Evolutionary conservation across 164 flowering plant species (phyloP), one percentile per base, ranked within the genome.

Genomic region (Magnolia kwangsiensis): DNA sequence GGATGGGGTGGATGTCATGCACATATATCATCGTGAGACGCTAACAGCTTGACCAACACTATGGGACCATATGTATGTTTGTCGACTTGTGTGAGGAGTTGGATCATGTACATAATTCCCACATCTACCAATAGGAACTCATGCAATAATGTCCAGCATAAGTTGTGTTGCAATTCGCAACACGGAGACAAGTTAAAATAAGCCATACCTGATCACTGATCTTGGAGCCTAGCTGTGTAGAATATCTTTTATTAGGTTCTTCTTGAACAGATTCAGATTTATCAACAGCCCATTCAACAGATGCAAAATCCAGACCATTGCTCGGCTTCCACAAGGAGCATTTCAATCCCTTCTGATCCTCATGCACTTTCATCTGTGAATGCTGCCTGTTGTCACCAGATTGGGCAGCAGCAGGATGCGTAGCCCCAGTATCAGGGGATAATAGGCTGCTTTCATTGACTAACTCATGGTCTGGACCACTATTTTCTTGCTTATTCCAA

Each of bases 401-500:
- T 70, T n/a, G 45, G 7, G 37, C 19, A 8, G 16, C 55, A 70
- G 72, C 58, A 70, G 14, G 14, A 70, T 7, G 72, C 16, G 24
- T 29, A n/a, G 23, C 63, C 18, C 10, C 64, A 55, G 49, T 7
- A 50, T 20, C 24, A 31, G 29, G 29, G 8, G 55, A n/a, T 8
- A 18, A 61, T 37, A 19, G 8, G 7, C 9, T 27, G 4, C 21
- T 61, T 37, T 73, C 67, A 61, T 31, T 65, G 59, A 23, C 2
- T 31, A 50, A n/a, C 45, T 50, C 74, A 16, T 24, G 13, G 61
- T 72, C 14, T 68, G 71, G 72, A 70, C 9, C 58, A 59, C 51
- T 50, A 37, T 61, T 74, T 51, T n/a, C 45, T 18, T 64, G 61
- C 37, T 65, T 64, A 21, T 64, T 74, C 69, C 70, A 74, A 16